Conservation (phyloP, 257 asterid species). For the Prunella vulgaris region DNA sequence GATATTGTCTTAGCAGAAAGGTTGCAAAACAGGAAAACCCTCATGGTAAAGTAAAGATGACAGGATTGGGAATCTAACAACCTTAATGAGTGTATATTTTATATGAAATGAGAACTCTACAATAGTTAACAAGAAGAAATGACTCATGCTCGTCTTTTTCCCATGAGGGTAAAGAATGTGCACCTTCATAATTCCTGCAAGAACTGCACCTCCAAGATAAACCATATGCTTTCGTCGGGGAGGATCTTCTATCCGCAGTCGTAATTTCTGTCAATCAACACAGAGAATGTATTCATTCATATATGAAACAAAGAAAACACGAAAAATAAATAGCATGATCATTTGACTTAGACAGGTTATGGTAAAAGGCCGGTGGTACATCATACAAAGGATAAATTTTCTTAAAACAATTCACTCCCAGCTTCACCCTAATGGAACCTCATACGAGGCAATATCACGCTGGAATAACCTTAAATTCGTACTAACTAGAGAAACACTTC, state of each 20-base stretch:
- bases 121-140: neutral
- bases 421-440: no score
- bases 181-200: slow-evolving; percentile 99
- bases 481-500: no score
- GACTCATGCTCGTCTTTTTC: neutral
- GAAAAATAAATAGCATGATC: slow-evolving; percentile 5
- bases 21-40: neutral
- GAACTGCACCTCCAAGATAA: slow-evolving; percentile 96
- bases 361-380: no score
- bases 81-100: neutral
- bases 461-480: no score
- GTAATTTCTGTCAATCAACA: slow-evolving; percentile 55
- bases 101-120: neutral
- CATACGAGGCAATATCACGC: no score
- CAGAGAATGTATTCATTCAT: neutral
- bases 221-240: slow-evolving; percentile 99
- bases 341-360: no score
- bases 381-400: no score
- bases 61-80: neutral
- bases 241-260: slow-evolving; percentile 93
- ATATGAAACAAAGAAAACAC: neutral
- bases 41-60: neutral
- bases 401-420: neutral
- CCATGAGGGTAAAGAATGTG: slow-evolving; percentile 13
- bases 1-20: neutral